Percentiles rank a stretch among this genome's conserved stretches.
Evolutionary conservation across 2,329 filamentous ascomycete genomes (phyloP).

Genomic region (Tolypocladium tundrense): DNA sequence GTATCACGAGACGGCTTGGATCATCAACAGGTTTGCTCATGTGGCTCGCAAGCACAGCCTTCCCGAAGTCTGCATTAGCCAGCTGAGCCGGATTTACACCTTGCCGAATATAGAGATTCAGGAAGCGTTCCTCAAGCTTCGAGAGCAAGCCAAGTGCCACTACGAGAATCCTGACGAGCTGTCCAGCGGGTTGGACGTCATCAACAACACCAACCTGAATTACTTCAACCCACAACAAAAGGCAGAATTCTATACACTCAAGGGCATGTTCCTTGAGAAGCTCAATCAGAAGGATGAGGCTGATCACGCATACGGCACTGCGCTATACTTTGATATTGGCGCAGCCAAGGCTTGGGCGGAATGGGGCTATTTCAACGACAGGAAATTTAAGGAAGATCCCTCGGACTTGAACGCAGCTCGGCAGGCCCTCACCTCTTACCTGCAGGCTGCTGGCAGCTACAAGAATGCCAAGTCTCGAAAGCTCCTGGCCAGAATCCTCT

Average conservation of each 20-base stretch:
- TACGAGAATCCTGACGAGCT: conserved; percentile 94
- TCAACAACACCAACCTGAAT: conserved; percentile 98
- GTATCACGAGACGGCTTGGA: conserved; percentile 99
- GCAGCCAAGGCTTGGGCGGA: conserved; percentile 97
- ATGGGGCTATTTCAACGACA: conserved; percentile 97
- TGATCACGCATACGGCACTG: conserved; percentile 88
- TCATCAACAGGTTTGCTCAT: conserved; percentile 97
- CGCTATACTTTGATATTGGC: conserved; percentile 89
- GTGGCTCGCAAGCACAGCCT: conserved; percentile 95
- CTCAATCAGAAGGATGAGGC: conserved; percentile 84
- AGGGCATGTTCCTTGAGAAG: conserved; percentile 98
- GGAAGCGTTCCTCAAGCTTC: conserved; percentile 92
- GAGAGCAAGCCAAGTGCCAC: conserved; percentile 98
- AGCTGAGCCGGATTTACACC: conserved; percentile 96
- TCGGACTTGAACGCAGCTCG: conserved; percentile 72
- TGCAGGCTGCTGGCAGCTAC: conserved; percentile 92
- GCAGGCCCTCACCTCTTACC: conserved; percentile 89
- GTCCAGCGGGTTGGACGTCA: conserved; percentile 87
- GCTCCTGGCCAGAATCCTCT: conserved; percentile 83
- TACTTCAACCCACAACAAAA: conserved; percentile 96
- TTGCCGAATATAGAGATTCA: conserved; percentile 99
- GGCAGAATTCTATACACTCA: conserved; percentile 97
- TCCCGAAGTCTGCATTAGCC: conserved; percentile 92
- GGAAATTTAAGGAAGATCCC: conserved; percentile 87
- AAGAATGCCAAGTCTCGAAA: conserved; percentile 96